These are phyloP conservation scores for Forsythia suspensa DNA, from an alignment of 257 asterid genomes.

Conservation along the genomic window DNA sequence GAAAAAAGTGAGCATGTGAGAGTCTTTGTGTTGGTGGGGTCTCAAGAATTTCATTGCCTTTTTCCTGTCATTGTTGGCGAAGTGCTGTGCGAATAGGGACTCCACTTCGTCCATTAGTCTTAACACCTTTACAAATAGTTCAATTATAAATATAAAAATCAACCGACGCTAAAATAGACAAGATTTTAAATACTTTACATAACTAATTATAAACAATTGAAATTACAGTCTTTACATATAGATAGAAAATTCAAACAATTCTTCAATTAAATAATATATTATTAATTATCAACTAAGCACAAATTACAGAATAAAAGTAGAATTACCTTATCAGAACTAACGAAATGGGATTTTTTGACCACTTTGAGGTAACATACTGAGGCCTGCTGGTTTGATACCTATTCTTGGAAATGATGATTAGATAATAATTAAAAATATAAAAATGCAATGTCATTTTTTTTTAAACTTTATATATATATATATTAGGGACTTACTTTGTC, in stretches of 20 bases:
- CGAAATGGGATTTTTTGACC: constrained; percentile 80
- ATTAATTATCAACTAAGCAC: too few relatives aligned
- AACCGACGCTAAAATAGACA: not conserved
- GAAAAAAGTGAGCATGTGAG: constrained; percentile 90
- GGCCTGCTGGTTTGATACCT: constrained; percentile 74
- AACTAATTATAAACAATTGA: too few relatives aligned
- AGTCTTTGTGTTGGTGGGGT: constrained; percentile 76
- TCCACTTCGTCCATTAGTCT: constrained; percentile 98
- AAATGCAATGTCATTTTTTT: too few relatives aligned
- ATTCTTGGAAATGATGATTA: constrained; percentile 11
- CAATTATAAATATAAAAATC: too few relatives aligned
- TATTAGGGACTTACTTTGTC: constrained; percentile 59
- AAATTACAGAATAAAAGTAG: too few relatives aligned
- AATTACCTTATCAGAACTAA: constrained; percentile 85
- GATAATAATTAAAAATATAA: not conserved
- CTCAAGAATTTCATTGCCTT: constrained; percentile 90
- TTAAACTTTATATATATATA: too few relatives aligned
- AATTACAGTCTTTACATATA: too few relatives aligned
- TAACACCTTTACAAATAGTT: constrained; percentile 57
- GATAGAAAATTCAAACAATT: not conserved
- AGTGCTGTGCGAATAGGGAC: constrained; percentile 92
- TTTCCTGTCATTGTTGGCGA: constrained; percentile 81
- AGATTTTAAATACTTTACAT: too few relatives aligned
- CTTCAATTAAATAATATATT: not conserved
- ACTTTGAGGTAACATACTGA: constrained; percentile 70